Conservation (phyloP, 768 basidiomycete genomes). For the Boletus pseudo-olivaceus region DNA sequence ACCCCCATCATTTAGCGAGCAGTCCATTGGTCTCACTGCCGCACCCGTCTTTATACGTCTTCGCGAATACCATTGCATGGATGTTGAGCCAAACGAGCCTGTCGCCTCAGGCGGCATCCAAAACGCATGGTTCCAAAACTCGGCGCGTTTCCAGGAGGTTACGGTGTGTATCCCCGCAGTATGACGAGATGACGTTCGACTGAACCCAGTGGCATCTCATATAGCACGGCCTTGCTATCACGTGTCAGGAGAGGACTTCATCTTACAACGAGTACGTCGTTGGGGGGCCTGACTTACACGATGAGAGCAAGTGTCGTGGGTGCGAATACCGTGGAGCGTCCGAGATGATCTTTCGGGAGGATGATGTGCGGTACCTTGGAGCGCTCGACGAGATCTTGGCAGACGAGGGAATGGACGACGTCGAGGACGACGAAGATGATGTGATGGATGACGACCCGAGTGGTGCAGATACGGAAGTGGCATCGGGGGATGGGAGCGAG, state of each 20-base stretch:
- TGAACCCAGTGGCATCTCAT: neutral
- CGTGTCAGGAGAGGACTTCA: slow-evolving; percentile 23
- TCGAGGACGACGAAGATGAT: slow-evolving; percentile 29
- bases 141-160: slow-evolving; percentile 13
- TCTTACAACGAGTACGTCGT: slow-evolving; percentile 43
- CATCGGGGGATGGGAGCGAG: slow-evolving; percentile 18
- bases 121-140: slow-evolving; percentile 39
- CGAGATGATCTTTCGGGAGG: slow-evolving; percentile 28
- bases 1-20: slow-evolving; percentile 34
- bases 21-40: slow-evolving; percentile 35
- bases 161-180: slow-evolving; percentile 22
- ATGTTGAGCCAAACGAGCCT: slow-evolving; percentile 35
- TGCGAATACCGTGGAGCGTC: slow-evolving; percentile 26
- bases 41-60: slow-evolving; percentile 59
- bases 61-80: slow-evolving; percentile 49
- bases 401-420: slow-evolving; percentile 16
- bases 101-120: slow-evolving; percentile 34
- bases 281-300: slow-evolving; percentile 40
- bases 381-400: slow-evolving; percentile 4
- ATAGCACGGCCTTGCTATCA: slow-evolving; percentile 21
- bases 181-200: neutral
- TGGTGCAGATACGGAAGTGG: slow-evolving; percentile 26
- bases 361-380: slow-evolving; percentile 25
- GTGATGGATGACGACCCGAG: slow-evolving; percentile 26
- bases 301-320: slow-evolving; percentile 36